These are phyloP conservation scores for Aureobasidium uvarum DNA, from an alignment of 2,329 filamentous ascomycete genomes.

Conservation along the genomic window DNA sequence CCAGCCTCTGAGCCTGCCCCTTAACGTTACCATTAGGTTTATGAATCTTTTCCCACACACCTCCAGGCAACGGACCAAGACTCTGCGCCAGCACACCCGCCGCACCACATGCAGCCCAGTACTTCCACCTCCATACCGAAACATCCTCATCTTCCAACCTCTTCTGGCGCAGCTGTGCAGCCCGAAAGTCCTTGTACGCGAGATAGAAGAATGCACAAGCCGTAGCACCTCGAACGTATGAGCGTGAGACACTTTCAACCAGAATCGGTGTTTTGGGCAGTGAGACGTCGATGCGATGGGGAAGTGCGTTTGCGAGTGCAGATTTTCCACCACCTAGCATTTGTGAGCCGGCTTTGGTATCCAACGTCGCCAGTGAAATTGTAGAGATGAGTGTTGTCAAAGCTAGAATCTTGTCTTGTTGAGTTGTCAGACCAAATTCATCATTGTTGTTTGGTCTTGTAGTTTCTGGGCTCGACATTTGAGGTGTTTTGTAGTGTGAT, in stretches of 20 bases:
- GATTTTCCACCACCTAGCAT: neutral
- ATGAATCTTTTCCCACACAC: neutral
- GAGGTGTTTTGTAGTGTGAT: neutral
- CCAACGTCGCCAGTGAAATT: neutral
- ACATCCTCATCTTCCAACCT: neutral
- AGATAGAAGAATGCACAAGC: neutral
- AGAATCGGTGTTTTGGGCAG: neutral
- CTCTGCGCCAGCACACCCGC: neutral
- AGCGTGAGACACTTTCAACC: neutral
- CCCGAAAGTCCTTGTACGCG: neutral
- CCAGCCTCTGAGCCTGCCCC: neutral
- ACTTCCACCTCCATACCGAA: neutral
- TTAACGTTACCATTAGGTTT: neutral
- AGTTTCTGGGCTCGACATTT: neutral
- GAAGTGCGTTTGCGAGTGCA: neutral
- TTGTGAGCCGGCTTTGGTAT: neutral
- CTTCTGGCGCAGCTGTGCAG: neutral
- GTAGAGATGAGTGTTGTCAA: neutral
- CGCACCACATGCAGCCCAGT: neutral
- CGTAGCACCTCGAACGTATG: neutral
- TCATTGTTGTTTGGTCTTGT: neutral
- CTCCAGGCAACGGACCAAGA: neutral
- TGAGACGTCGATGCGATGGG: neutral
- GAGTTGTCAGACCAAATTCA: neutral
- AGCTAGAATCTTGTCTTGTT: neutral